Conservation (phyloP, 2,329 filamentous ascomycete genomes). For the Colletotrichum sp. region DNA sequence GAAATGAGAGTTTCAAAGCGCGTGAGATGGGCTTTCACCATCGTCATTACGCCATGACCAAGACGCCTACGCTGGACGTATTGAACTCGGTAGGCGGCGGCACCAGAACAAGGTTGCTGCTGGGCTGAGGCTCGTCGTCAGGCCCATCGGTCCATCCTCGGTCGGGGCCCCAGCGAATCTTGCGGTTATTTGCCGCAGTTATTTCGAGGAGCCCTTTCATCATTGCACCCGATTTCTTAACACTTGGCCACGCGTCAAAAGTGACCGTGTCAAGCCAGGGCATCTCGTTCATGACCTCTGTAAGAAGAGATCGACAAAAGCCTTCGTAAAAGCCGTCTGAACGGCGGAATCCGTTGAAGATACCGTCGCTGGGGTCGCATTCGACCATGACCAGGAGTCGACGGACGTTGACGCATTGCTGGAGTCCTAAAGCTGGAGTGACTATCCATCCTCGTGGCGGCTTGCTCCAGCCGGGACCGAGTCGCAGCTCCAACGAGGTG, state of each 20-base stretch:
- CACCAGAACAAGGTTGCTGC: conserved; percentile 2
- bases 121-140: conserved; percentile 37
- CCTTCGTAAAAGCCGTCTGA: conserved; percentile 72
- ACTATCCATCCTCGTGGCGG: conserved; percentile 76
- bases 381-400: conserved; percentile 73
- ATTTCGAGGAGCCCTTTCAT: conserved; percentile 65
- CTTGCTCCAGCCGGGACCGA: conserved; percentile 75
- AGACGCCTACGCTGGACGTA: conserved; percentile 8
- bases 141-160: conserved; percentile 67
- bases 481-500: conserved; percentile 69
- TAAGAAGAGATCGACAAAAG: conserved; percentile 66
- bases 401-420: conserved; percentile 64
- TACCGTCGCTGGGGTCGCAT: conserved; percentile 70
- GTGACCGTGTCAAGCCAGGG: conserved; percentile 64
- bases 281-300: conserved; percentile 59
- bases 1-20: not conserved
- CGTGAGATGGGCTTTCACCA: not conserved
- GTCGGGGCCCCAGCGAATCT: conserved; percentile 71
- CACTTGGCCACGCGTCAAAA: conserved; percentile 72
- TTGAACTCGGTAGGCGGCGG: conserved; percentile 2
- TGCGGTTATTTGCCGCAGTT: conserved; percentile 51
- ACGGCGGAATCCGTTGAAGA: conserved; percentile 72
- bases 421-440: conserved; percentile 66
- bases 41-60: conserved; percentile 16
- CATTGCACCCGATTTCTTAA: conserved; percentile 69